These are phyloP conservation scores for Stylosanthes scabra DNA, from an alignment of 331 rosid genomes.

Conservation along the genomic window DNA sequence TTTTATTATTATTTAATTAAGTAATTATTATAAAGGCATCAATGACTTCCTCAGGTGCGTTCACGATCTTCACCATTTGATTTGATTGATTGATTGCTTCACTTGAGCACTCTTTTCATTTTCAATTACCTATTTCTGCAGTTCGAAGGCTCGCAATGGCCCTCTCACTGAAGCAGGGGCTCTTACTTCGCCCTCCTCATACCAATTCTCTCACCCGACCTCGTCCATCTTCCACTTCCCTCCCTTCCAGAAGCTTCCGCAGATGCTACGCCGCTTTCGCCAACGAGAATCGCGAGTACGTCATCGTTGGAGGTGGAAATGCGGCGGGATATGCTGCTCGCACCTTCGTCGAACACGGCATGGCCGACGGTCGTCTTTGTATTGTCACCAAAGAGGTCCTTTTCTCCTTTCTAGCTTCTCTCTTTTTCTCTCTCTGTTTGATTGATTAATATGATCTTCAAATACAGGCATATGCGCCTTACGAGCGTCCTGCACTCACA, in stretches of 20 bases:
- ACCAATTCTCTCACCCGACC: slow-evolving; percentile 27
- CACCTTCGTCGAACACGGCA: slow-evolving; percentile 86
- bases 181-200: slow-evolving; percentile 56
- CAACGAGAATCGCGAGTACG: slow-evolving; percentile 86
- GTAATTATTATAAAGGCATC: slow-evolving; percentile 30
- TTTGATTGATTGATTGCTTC: not conserved
- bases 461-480: slow-evolving; percentile 82
- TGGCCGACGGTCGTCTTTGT: slow-evolving; percentile 90
- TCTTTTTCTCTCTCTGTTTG: not conserved
- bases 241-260: slow-evolving; percentile 50
- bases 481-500: slow-evolving; percentile 95
- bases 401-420: not conserved
- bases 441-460: slow-evolving; percentile 21
- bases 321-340: slow-evolving; percentile 97
- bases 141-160: slow-evolving; percentile 63
- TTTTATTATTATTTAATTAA: not conserved
- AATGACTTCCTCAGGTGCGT: slow-evolving; percentile 47
- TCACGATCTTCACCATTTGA: slow-evolving; percentile 6
- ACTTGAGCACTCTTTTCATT: slow-evolving; percentile 27
- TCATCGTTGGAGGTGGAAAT: slow-evolving; percentile 96
- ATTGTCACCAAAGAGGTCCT: slow-evolving; percentile 89
- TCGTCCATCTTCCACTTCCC: slow-evolving; percentile 43
- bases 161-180: slow-evolving; percentile 57
- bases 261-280: slow-evolving; percentile 75
- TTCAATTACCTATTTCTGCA: slow-evolving; percentile 48